These are phyloP conservation scores for Sutorius australiensis DNA, from an alignment of 768 basidiomycete species.

Conservation along the genomic window DNA sequence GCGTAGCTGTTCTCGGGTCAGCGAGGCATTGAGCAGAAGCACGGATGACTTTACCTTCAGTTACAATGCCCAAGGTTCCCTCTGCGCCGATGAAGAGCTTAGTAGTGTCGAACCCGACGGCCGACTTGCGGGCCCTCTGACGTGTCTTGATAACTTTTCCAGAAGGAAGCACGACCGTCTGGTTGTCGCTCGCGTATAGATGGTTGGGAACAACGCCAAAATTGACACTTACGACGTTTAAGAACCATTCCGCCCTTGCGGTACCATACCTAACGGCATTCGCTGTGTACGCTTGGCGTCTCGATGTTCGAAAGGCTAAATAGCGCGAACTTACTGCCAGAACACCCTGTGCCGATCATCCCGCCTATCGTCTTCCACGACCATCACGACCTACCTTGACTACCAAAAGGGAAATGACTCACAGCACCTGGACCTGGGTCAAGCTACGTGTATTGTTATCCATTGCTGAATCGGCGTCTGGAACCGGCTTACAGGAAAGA, in stretches of 20 bases:
- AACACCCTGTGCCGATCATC: constrained; percentile 85
- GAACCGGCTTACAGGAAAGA: constrained; percentile 67
- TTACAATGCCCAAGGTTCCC: constrained; percentile 87
- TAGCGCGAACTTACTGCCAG: constrained; percentile 57
- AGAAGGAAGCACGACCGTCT: constrained; percentile 83
- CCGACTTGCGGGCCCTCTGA: constrained; percentile 72
- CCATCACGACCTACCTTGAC: constrained; percentile 8
- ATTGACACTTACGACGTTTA: constrained; percentile 58
- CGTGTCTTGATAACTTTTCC: constrained; percentile 89
- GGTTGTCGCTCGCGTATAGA: not conserved
- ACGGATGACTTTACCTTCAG: constrained; percentile 51
- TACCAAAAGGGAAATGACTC: constrained; percentile 21
- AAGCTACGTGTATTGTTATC: constrained; percentile 38
- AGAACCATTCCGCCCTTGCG: constrained; percentile 84
- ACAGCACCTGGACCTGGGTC: constrained; percentile 73
- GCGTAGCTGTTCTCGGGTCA: constrained; percentile 51
- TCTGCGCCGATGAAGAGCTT: constrained; percentile 90
- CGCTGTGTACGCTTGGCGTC: constrained; percentile 36
- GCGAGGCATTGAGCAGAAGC: not conserved
- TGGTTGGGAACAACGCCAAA: not conserved
- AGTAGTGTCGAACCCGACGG: constrained; percentile 83
- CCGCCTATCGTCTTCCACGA: constrained; percentile 69
- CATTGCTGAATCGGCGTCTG: not conserved
- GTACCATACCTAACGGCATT: constrained; percentile 86
- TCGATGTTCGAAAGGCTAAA: not conserved